Conservation (phyloP, 2,329 filamentous ascomycete species). For the Xylaria sp. region DNA sequence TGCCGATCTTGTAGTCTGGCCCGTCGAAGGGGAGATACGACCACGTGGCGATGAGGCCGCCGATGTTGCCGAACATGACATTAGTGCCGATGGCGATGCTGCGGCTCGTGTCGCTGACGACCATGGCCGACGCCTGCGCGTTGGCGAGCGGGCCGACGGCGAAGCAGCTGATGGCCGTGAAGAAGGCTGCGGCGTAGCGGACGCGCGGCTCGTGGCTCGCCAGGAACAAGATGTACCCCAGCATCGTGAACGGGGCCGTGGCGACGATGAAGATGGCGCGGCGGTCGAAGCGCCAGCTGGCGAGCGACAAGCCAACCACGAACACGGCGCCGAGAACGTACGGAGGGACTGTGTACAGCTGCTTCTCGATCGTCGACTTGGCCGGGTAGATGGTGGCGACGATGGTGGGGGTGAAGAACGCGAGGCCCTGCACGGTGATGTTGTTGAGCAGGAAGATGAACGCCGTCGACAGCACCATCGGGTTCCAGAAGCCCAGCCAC, state of each 20-base stretch:
- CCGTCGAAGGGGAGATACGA: constrained; percentile 71
- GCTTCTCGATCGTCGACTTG: constrained; percentile 68
- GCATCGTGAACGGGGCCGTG: constrained; percentile 71
- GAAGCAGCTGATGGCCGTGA: constrained; percentile 74
- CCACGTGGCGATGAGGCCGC: constrained; percentile 74
- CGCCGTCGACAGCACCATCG: constrained; percentile 55
- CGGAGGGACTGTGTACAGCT: constrained; percentile 76
- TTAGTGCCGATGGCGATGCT: constrained; percentile 73
- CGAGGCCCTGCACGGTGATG: constrained; percentile 76
- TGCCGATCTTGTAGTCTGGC: constrained; percentile 76
- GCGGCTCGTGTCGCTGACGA: constrained; percentile 76
- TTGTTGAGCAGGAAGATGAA: constrained; percentile 48
- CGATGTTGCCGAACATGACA: constrained; percentile 80
- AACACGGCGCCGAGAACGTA: constrained; percentile 77
- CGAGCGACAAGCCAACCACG: constrained; percentile 68
- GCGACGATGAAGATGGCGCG: constrained; percentile 71
- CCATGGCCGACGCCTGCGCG: constrained; percentile 75
- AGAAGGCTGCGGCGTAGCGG: constrained; percentile 76
- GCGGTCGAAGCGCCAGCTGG: constrained; percentile 70
- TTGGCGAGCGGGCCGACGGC: constrained; percentile 72
- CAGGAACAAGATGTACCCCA: constrained; percentile 77
- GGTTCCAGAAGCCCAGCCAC: constrained; percentile 70
- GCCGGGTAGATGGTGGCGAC: constrained; percentile 74
- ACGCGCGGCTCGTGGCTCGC: constrained; percentile 62
- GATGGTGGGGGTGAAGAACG: constrained; percentile 77